phyloP scores from a whole-genome alignment of 2,329 filamentous ascomycete genomes.

The Diaporthe longicolla region DNA sequence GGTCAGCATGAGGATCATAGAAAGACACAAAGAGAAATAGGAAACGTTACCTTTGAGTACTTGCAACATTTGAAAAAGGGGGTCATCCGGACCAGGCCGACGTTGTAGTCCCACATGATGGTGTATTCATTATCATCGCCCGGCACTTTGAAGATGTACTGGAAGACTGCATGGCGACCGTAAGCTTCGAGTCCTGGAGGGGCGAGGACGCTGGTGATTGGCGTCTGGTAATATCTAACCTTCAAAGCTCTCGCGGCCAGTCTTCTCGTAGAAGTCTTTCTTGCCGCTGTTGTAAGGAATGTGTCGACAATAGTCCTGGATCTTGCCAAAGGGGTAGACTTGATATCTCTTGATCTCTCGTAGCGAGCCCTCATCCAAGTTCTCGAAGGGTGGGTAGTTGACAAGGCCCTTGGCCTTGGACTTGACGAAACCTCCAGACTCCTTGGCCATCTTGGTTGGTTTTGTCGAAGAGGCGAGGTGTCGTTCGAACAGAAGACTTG shows the following conservation, averaged over 20 bases:
- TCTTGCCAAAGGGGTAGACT: slow-evolving; percentile 76
- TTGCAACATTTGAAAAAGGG: slow-evolving; percentile 93
- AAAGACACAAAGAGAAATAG: background rate
- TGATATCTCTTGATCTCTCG: slow-evolving; percentile 73
- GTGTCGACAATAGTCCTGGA: slow-evolving; percentile 75
- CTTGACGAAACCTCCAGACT: slow-evolving; percentile 73
- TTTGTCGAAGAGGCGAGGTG: slow-evolving; percentile 53
- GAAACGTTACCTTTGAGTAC: slow-evolving; percentile 80
- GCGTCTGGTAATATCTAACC: slow-evolving; percentile 64
- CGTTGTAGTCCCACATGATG: slow-evolving; percentile 98
- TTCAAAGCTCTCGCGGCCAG: slow-evolving; percentile 89
- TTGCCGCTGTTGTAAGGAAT: slow-evolving; percentile 97
- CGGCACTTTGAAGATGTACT: slow-evolving; percentile 84
- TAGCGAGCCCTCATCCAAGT: slow-evolving; percentile 69
- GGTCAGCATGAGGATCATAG: slow-evolving; percentile 23
- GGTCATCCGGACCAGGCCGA: slow-evolving; percentile 93
- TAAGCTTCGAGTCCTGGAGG: slow-evolving; percentile 32
- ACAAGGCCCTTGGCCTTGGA: slow-evolving; percentile 75
- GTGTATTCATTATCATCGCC: slow-evolving; percentile 76
- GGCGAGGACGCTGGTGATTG: background rate
- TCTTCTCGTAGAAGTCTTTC: slow-evolving; percentile 89
- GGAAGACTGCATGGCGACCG: slow-evolving; percentile 72
- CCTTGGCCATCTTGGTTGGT: slow-evolving; percentile 73
- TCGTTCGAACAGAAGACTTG: slow-evolving; percentile 47
- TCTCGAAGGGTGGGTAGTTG: slow-evolving; percentile 82